Base-by-base conservation (phyloP, 2,329 filamentous ascomycete species). In the Aurifilum marmelostoma region DNA sequence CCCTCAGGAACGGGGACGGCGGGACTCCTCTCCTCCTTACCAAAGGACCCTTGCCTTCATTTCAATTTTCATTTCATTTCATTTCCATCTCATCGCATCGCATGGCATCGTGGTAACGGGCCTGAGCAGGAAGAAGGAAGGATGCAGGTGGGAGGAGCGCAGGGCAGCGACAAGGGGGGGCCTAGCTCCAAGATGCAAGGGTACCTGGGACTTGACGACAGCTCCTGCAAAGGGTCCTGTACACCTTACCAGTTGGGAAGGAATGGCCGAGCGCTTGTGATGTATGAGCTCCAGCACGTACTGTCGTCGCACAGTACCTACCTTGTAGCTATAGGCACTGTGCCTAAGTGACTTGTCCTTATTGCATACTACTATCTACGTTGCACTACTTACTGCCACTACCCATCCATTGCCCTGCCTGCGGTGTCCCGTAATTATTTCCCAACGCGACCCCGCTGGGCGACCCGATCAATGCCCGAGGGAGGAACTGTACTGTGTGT, bases 191-290 rank as follows among this genome's bases (percentile, higher is more conserved):
- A 34, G 56, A 59, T 59, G 56, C 56, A 59, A 59, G 56, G 56
- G 56, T 59, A 59, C 56, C 56, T 59, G 11, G 56, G 21, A 8
- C 56, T 11, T 37, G 32, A 34, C 56, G 56, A n/a, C 56, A 37
- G 32, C 32, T 59, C 56, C 56, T 59, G 56, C 56, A 59, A 21
- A 37, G 16, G 29, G 29, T 37, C 18, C 56, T 59, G 56, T 59
- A 59, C 56, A 59, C 56, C 56, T 59, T 59, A 59, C 56, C 56
- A 59, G 56, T 59, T 59, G 56, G 56, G 56, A 59, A 59, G 32
- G 56, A 59, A 37, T 14, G 56, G 56, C 56, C 56, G 56, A 37
- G 29, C 56, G 21, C 32, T 32, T 37, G 56, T n/a, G 18, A 59
- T 37, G 56, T 37, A 47, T 21, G 41, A 21, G 18, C 41, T 47